These are phyloP conservation scores for Eleusine indica DNA, from an alignment of 176 grass and related monocot species.

Conservation along the genomic window DNA sequence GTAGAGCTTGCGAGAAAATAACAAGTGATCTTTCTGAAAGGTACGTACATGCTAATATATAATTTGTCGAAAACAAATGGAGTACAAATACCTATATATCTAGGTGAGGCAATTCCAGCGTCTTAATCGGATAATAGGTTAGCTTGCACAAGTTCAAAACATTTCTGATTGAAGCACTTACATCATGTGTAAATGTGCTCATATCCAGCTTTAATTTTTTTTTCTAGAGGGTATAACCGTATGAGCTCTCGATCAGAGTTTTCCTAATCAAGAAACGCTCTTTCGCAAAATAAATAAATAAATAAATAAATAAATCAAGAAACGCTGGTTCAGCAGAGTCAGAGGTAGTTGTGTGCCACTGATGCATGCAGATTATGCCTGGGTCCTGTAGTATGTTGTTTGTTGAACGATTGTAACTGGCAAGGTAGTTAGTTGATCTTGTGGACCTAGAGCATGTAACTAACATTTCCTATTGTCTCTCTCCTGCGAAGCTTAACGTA, in stretches of 20 bases:
- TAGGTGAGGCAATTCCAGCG: background rate
- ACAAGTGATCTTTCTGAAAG: slow-evolving; percentile 50
- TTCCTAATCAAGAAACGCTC: background rate
- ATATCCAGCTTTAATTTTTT: background rate
- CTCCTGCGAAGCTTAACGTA: slow-evolving; percentile 54
- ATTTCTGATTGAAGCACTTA: background rate
- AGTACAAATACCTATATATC: slow-evolving; percentile 15
- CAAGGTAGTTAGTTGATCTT: slow-evolving; percentile 49
- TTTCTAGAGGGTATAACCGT: background rate
- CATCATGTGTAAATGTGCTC: background rate
- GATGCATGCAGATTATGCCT: slow-evolving; percentile 14
- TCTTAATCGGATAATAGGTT: background rate
- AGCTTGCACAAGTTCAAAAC: background rate
- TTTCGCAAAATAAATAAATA: too few species aligned
- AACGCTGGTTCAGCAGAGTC: background rate
- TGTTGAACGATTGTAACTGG: slow-evolving; percentile 59
- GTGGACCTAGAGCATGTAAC: slow-evolving; percentile 62
- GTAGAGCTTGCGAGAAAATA: slow-evolving; percentile 35
- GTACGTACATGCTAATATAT: slow-evolving; percentile 36
- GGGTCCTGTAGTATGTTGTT: slow-evolving; percentile 24
- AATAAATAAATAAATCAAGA: background rate
- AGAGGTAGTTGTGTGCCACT: slow-evolving; percentile 16
- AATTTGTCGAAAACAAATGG: slow-evolving; percentile 2
- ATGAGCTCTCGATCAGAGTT: background rate
- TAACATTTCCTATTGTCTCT: slow-evolving; percentile 42